Conservation (phyloP, 1,284 basidiomycete genomes). For the Cutaneotrichosporon sp. region DNA sequence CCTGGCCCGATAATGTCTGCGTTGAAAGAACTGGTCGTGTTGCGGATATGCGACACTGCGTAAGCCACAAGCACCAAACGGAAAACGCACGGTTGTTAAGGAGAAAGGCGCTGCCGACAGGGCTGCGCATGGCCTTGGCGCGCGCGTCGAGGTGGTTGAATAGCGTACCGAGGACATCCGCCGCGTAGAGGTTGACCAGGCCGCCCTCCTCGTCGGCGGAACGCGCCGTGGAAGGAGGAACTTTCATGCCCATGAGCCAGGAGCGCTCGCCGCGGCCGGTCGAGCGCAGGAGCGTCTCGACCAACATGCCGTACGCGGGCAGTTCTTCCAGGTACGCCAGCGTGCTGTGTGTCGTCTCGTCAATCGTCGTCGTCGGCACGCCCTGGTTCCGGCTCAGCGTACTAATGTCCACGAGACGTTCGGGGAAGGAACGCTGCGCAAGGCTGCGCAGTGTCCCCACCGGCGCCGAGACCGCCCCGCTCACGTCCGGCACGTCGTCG, state of each 20-base stretch:
- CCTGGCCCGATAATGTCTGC: slow-evolving; percentile 45
- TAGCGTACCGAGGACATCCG: slow-evolving; percentile 45
- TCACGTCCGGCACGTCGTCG: slow-evolving; percentile 19
- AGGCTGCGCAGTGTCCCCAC: slow-evolving; percentile 30
- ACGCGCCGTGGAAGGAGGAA: slow-evolving; percentile 31
- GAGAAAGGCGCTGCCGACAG: slow-evolving; percentile 38
- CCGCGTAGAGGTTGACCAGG: slow-evolving; percentile 43
- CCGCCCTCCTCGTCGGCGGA: slow-evolving; percentile 40
- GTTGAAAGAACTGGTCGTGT: slow-evolving; percentile 37
- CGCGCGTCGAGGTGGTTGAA: slow-evolving; percentile 33
- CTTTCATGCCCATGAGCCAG: slow-evolving; percentile 49
- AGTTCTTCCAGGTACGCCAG: slow-evolving; percentile 44
- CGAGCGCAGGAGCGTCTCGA: slow-evolving; percentile 35
- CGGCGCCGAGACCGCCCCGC: slow-evolving; percentile 16
- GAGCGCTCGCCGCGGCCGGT: slow-evolving; percentile 42
- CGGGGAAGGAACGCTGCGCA: slow-evolving; percentile 44
- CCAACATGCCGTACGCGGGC: slow-evolving; percentile 32
- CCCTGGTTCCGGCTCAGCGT: slow-evolving; percentile 10
- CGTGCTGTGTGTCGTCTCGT: slow-evolving; percentile 39
- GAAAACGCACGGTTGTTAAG: slow-evolving; percentile 47
- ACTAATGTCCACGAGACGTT: slow-evolving; percentile 44
- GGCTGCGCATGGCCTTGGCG: slow-evolving; percentile 33
- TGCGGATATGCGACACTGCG: slow-evolving; percentile 47
- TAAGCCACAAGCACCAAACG: slow-evolving; percentile 3
- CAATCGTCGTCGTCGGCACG: slow-evolving; percentile 22